Base-by-base conservation (phyloP, 2,329 filamentous ascomycete species). In the Trichocomaceae sp. region DNA sequence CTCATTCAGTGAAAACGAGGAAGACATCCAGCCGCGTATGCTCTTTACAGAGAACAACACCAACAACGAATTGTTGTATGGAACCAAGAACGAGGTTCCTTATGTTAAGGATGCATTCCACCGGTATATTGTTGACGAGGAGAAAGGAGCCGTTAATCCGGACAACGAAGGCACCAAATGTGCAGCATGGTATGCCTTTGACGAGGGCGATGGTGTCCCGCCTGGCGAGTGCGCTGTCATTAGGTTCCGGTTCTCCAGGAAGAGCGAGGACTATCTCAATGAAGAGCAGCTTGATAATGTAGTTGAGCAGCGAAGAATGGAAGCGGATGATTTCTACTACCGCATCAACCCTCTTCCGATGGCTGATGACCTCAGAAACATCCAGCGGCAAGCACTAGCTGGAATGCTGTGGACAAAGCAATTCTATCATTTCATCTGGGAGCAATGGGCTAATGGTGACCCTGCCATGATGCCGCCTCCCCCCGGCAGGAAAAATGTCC, bases 351-450 rank as follows among this genome's bases (percentile, higher is more conserved):
- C 92, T 2, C 79, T 96, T 39, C 92, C 91, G 2, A 95, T 96
- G 86, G 81, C 88, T 0, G 91, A 97, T 48, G 92, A 97, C 66
- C 79, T 96, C 57, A 86, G 91, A 62, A 96, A 95, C 71, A 93
- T 97, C 62, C 93, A 97, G 73, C 83, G 92, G 62, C 91, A 96
- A 70, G 93, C 92, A 3, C 87, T 96, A 61, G 85, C 91, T 0
- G 92, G 93, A 52, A 97, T 97, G 92, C 86, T 97, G 80, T 97
- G 92, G 92, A 95, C 87, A 59, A 97, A 97, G 72, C 92, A 97
- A 70, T 89, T 90, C 73, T 97, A 97, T 71, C 83, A 95, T 68
- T 96, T 97, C 71, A 84, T 97, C 64, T 96, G 90, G 90, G 91
- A 97, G 61, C 88, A 97, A 68, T 97, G 92, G 92, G 90, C 91